Evolutionary conservation across 148 eudicot genomes (phyloP).

Genomic region (Amaranthus hypochondriacus): DNA sequence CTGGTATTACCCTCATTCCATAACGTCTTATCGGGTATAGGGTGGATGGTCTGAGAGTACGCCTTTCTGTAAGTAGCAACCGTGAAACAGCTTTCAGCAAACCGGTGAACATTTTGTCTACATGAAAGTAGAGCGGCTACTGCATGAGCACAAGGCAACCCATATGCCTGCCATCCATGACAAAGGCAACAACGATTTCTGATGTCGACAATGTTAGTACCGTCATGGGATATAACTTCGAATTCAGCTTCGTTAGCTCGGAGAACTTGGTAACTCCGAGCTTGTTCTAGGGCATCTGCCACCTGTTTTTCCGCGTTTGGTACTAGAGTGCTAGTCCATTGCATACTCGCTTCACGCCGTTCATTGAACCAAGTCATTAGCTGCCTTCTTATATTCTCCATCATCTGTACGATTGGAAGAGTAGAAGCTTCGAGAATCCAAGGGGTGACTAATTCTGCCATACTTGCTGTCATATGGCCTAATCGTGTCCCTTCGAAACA

Average conservation of each 20-base stretch:
- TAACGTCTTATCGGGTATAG: slow-evolving; percentile 49
- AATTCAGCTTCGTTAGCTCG: slow-evolving; percentile 68
- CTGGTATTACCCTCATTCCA: slow-evolving; percentile 36
- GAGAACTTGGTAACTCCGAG: slow-evolving; percentile 52
- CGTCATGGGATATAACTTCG: slow-evolving; percentile 60
- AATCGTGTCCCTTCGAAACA: slow-evolving; percentile 55
- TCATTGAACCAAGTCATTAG: slow-evolving; percentile 75
- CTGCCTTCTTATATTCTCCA: slow-evolving; percentile 66
- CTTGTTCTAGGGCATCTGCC: slow-evolving; percentile 52
- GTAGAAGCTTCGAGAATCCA: slow-evolving; percentile 59
- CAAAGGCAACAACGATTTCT: slow-evolving; percentile 56
- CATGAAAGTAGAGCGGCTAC: slow-evolving; percentile 71
- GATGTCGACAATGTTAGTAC: slow-evolving; percentile 55
- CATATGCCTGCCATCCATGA: slow-evolving; percentile 63
- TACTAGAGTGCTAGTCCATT: slow-evolving; percentile 54
- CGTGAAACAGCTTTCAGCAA: slow-evolving; percentile 64
- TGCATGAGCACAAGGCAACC: slow-evolving; percentile 74
- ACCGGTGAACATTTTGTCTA: slow-evolving; percentile 64
- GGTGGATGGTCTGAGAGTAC: slow-evolving; percentile 67
- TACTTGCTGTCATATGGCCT: slow-evolving; percentile 54
- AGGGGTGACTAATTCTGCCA: slow-evolving; percentile 39
- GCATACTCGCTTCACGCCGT: slow-evolving; percentile 58
- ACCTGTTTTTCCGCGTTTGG: slow-evolving; percentile 60
- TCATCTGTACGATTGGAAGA: slow-evolving; percentile 66
- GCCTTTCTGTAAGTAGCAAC: slow-evolving; percentile 59